These are phyloP conservation scores for Aspergillus luchuensis DNA, from an alignment of 2,329 filamentous ascomycete species.

Conservation along the genomic window DNA sequence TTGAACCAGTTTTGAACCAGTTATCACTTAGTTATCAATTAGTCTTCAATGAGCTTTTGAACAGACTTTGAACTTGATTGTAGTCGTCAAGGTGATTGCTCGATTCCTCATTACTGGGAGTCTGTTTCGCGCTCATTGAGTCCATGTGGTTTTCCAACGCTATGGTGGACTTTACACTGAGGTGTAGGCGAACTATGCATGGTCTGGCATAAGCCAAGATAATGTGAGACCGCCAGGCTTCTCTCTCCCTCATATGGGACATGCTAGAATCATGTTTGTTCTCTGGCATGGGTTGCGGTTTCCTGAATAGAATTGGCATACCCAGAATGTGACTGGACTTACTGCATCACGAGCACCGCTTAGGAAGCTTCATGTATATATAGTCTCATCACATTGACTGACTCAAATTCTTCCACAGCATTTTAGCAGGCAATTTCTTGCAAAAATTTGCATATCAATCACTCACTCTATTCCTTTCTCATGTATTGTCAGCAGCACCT, in stretches of 20 bases:
- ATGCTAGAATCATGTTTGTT: neutral
- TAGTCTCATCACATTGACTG: neutral
- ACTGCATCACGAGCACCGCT: neutral
- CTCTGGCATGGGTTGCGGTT: neutral
- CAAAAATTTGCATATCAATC: neutral
- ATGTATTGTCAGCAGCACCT: conserved; percentile 7
- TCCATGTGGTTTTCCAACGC: neutral
- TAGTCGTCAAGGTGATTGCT: too few species aligned
- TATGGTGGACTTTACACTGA: neutral
- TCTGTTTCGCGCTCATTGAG: neutral
- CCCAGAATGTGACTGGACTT: neutral
- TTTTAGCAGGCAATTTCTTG: neutral
- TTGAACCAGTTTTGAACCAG: too few species aligned
- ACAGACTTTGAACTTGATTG: too few species aligned
- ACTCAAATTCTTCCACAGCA: neutral
- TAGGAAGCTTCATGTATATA: neutral
- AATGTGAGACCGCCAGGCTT: neutral
- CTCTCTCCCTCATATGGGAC: neutral
- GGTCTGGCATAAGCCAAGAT: neutral
- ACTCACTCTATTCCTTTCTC: neutral
- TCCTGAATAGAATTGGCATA: neutral
- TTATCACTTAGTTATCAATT: too few species aligned
- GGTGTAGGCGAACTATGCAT: neutral
- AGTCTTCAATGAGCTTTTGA: too few species aligned
- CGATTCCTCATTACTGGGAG: too few species aligned